Percentiles rank a stretch among this genome's conserved stretches.
phyloP scores from a whole-genome alignment of 176 grass and related monocot species.

The Juncus inflexus region DNA sequence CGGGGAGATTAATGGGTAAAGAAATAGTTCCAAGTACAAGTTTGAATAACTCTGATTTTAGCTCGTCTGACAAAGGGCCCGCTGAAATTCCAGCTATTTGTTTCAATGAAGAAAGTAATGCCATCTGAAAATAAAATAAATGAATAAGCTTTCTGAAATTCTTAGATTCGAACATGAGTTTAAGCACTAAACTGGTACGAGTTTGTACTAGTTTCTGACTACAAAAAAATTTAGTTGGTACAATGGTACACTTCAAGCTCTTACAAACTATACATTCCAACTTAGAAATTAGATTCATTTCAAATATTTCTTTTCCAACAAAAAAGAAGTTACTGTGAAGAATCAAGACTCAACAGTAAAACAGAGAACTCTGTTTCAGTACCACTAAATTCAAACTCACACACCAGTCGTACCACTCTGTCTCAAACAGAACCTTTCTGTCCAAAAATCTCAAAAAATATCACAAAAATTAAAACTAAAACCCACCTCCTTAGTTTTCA shows the following conservation, averaged over 20 bases:
- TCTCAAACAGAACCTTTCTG: conserved; percentile 19
- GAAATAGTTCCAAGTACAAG: conserved; percentile 91
- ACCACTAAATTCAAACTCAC: no score
- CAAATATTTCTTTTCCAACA: no score
- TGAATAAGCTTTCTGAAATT: neutral
- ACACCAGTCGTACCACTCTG: neutral
- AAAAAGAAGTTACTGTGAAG: no score
- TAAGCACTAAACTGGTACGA: neutral
- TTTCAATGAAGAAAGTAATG: conserved; percentile 70
- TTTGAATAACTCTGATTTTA: conserved; percentile 80
- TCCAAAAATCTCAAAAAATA: neutral
- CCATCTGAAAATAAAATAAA: conserved; percentile 56
- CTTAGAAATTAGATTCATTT: no score
- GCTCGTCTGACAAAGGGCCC: conserved; percentile 68
- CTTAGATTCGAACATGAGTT: neutral
- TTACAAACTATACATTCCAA: no score
- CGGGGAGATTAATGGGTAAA: conserved; percentile 77
- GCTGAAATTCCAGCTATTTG: conserved; percentile 84
- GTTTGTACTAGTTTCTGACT: conserved; percentile 10
- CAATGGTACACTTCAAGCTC: neutral
- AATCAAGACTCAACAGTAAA: no score
- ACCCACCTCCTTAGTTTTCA: conserved; percentile 90
- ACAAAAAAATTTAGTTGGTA: conserved; percentile 2
- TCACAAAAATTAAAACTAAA: neutral
- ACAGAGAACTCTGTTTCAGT: no score